Conservation (phyloP, 805 yeast genomes). For the Candida awuae region DNA sequence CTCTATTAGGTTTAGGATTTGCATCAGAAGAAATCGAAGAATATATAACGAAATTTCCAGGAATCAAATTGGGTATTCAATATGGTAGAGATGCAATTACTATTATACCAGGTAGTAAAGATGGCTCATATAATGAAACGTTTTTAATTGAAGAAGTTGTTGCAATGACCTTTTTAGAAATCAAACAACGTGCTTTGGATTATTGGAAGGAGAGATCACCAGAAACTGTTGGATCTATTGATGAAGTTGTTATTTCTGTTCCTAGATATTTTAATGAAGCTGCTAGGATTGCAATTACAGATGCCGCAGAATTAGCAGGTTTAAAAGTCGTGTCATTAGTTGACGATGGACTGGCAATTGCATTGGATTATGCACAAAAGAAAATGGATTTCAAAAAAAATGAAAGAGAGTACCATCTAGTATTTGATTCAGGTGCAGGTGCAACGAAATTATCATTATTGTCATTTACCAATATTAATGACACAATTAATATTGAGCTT, state of each 20-base stretch:
- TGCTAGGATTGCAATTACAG: conserved; percentile 64
- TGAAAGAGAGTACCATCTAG: conserved; percentile 51
- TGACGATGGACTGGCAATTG: conserved; percentile 90
- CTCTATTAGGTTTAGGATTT: conserved; percentile 58
- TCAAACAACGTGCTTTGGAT: conserved; percentile 54
- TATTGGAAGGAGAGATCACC: conserved; percentile 49
- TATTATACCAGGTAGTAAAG: conserved; percentile 26
- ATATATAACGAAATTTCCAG: conserved; percentile 54
- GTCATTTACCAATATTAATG: conserved; percentile 41
- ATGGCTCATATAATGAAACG: conserved; percentile 24
- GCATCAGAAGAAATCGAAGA: conserved; percentile 38
- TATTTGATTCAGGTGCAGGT: conserved; percentile 92
- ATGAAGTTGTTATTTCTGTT: conserved; percentile 66
- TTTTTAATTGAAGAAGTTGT: conserved; percentile 66
- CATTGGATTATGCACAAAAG: conserved; percentile 63
- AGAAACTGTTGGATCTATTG: conserved; percentile 41
- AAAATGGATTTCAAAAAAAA: conserved; percentile 33
- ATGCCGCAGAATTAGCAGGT: conserved; percentile 66
- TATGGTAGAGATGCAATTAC: conserved; percentile 44
- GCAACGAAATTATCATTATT: conserved; percentile 83
- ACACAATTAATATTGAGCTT: conserved; percentile 44
- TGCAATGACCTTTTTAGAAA: conserved; percentile 73
- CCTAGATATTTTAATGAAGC: conserved; percentile 62
- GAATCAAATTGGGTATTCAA: conserved; percentile 38
- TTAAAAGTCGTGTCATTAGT: conserved; percentile 58